Base-by-base conservation (phyloP, 805 yeast species). In the Scheffersomyces amazonensis region DNA sequence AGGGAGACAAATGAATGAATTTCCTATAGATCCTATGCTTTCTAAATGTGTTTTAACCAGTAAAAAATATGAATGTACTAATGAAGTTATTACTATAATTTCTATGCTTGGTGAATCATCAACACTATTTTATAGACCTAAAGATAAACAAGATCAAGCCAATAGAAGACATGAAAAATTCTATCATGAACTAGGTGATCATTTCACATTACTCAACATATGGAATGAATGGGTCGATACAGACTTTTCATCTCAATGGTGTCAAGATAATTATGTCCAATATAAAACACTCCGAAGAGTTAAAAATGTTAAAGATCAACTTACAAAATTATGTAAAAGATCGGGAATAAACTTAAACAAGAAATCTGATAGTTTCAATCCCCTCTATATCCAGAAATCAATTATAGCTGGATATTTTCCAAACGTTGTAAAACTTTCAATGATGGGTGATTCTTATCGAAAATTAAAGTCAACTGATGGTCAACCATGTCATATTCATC, bases 11-110 rank as follows among this genome's bases (percentile, higher is more conserved):
- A 90, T 93, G 96, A 83, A 96, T 1, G 88, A 83, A 41, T 87
- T 90, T 49, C 99, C 99, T 0, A 75, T 90, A 45, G 95, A 88
- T 48, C 97, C 97, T 3, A 87, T 87, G 71, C 72, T 89, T 51
- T 82, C 96, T 6, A 87, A 86, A 55, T 80, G 82, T 5, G 56
- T 93, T 22, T 58, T 91, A 10, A 65, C 79, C 1, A 80, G 95
- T 35, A 77, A 76, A 0, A 71, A 71, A 11, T 71, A 69, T 35
- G 68, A 75, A 1, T 89, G 95, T 34, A 71, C 82, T 2, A 73
- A 73, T 2, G 93, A 87, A 44, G 71, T 88, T 2, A 54, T 89
- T 15, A 77, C 88, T 0, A 78, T 93, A 10, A 76, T 89, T 10
- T 73, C 97, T 1, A 87, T 91, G 91, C 61, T 93, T 18, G 84